A percentile compares a stretch with the other conserved stretches of the same genome.
Conservation (phyloP, 108 stramenopile genomes). For the Cyclotella distinguenda region DNA sequence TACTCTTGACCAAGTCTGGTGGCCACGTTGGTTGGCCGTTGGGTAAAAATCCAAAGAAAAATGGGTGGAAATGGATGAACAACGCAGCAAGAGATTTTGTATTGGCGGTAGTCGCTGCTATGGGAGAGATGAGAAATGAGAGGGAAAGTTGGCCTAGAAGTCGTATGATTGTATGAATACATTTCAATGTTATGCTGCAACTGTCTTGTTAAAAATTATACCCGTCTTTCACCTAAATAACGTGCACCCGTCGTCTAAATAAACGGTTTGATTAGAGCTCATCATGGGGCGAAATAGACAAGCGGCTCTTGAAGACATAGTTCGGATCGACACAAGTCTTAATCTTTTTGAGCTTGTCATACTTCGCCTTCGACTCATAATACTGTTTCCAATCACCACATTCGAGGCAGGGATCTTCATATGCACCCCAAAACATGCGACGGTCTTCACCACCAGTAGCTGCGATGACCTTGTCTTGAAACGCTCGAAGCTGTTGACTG, state of each 20-base stretch:
- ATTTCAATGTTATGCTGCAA: no score
- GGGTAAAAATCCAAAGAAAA: conserved; percentile 47
- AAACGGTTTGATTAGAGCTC: no score
- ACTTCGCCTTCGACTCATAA: not conserved
- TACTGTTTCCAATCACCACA: not conserved
- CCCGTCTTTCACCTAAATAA: no score
- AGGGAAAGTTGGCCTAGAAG: not conserved
- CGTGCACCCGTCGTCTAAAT: no score
- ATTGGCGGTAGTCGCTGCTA: conserved; percentile 42
- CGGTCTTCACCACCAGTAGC: no score
- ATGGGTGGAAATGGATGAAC: conserved; percentile 83
- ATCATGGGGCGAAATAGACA: no score
- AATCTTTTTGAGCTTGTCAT: not conserved
- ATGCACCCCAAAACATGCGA: not conserved
- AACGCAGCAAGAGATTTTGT: conserved; percentile 61
- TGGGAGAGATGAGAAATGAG: not conserved
- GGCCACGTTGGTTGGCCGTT: conserved; percentile 87
- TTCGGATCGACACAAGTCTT: conserved; percentile 4
- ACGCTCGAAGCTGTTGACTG: no score
- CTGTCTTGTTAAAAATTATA: no score
- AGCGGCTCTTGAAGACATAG: not conserved
- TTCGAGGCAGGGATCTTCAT: not conserved
- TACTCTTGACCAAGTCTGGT: conserved; percentile 75
- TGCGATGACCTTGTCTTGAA: no score
- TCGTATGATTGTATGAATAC: no score